phyloP scores from a whole-genome alignment of 371 early-diverging fungal species.

The Umbelopsis sp. region DNA sequence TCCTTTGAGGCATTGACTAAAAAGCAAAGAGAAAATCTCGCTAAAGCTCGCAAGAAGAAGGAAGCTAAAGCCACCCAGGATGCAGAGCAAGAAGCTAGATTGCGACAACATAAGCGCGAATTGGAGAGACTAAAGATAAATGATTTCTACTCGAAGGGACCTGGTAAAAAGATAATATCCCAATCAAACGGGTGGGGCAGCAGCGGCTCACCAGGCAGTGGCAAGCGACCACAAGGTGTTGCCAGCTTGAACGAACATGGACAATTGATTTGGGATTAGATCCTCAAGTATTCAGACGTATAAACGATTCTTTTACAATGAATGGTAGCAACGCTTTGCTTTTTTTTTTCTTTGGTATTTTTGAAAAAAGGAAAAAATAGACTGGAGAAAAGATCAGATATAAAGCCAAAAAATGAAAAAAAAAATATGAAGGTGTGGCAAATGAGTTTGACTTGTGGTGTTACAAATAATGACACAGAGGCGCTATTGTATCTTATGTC shows the following conservation, averaged over 20 bases:
- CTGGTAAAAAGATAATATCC: conserved; percentile 37
- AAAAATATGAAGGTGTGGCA: too few species aligned
- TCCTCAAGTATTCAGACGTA: too few species aligned
- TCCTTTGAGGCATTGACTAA: conserved; percentile 45
- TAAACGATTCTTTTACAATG: too few species aligned
- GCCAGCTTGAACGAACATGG: conserved; percentile 44
- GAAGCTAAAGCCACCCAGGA: conserved; percentile 44
- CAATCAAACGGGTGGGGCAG: conserved; percentile 6
- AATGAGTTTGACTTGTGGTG: too few species aligned
- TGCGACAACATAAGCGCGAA: conserved; percentile 53
- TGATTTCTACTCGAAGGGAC: conserved; percentile 46
- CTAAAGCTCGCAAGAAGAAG: conserved; percentile 46
- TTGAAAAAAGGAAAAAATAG: background rate
- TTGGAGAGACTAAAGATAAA: conserved; percentile 38
- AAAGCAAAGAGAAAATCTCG: conserved; percentile 57
- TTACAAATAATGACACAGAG: too few species aligned
- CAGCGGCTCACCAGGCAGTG: background rate
- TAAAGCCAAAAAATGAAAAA: too few species aligned
- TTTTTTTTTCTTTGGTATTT: background rate
- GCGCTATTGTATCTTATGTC: too few species aligned
- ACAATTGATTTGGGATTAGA: conserved; percentile 49
- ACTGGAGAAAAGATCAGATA: too few species aligned
- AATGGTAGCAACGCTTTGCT: background rate
- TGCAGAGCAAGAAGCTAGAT: conserved; percentile 49
- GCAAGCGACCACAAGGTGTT: conserved; percentile 8